A percentile compares a stretch with the other conserved stretches of the same genome.
phyloP scores from a whole-genome alignment of 139 green algal genomes.

The Chlorella sorokiniana region DNA sequence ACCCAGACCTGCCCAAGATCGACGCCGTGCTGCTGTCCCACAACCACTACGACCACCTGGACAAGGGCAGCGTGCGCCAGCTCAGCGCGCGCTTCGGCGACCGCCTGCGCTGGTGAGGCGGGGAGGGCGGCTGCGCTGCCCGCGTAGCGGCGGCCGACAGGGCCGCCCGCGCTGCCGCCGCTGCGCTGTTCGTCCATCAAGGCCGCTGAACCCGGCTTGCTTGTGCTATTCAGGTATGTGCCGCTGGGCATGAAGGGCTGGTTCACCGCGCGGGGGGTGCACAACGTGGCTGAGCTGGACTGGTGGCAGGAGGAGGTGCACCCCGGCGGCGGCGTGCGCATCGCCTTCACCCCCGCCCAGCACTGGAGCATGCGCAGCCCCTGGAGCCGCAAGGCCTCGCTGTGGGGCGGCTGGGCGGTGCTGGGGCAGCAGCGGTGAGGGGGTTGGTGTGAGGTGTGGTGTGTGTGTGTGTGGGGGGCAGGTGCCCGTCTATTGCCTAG shows the following conservation, averaged over 20 bases:
- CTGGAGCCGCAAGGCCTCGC: constrained; percentile 51
- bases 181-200: too few species aligned
- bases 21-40: constrained; percentile 81
- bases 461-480: neutral
- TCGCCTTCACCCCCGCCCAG: constrained; percentile 56
- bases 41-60: constrained; percentile 85
- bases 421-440: constrained; percentile 3
- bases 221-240: constrained; percentile 84
- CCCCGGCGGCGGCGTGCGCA: constrained; percentile 21
- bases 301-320: constrained; percentile 78
- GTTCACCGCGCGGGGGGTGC: constrained; percentile 60
- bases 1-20: constrained; percentile 52
- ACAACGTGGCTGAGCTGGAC: constrained; percentile 72
- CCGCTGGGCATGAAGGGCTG: constrained; percentile 68
- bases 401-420: constrained; percentile 77
- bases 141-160: too few species aligned
- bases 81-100: constrained; percentile 58
- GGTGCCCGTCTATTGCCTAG: neutral
- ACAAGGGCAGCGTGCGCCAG: constrained; percentile 46
- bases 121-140: neutral
- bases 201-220: too few species aligned
- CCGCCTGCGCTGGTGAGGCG: constrained; percentile 41
- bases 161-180: too few species aligned
- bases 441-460: neutral
- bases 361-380: constrained; percentile 68